Conservation (phyloP, 805 yeast species). For the Hanseniaspora vineae region DNA sequence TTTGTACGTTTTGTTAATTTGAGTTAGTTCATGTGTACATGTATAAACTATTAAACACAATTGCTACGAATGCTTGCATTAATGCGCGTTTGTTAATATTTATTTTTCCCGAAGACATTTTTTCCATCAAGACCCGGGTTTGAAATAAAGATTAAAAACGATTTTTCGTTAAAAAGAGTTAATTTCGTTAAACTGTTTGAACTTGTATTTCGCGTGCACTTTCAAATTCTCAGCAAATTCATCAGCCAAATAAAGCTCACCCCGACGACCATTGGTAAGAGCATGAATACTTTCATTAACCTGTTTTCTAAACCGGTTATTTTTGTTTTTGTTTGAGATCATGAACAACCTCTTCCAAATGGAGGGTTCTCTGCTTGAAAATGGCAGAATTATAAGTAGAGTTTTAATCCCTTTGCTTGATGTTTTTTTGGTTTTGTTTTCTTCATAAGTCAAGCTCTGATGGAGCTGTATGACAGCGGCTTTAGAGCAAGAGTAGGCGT, state of each 20-base stretch:
- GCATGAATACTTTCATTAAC: neutral
- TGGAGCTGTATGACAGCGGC: conserved; percentile 16
- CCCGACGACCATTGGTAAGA: neutral
- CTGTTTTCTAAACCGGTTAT: neutral
- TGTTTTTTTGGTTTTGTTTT: conserved; percentile 1
- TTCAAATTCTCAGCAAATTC: neutral
- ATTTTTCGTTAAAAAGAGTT: neutral
- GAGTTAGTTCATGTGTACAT: neutral
- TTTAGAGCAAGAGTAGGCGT: conserved; percentile 9
- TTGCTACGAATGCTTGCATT: neutral
- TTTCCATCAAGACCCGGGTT: no score
- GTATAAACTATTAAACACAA: neutral
- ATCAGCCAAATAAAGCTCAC: neutral
- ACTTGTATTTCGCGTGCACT: neutral
- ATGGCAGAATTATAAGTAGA: conserved; percentile 9
- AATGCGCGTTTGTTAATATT: neutral
- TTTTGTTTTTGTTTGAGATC: neutral
- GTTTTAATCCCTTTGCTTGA: conserved; percentile 5
- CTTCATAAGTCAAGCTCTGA: conserved; percentile 15
- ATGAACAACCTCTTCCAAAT: neutral
- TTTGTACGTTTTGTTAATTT: neutral
- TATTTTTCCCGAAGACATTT: neutral
- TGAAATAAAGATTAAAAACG: no score
- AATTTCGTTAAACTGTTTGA: neutral
- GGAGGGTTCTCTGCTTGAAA: neutral